Evolutionary conservation across 192 early-diverging fungal genomes (phyloP).

Genomic region (Backusella circina): DNA sequence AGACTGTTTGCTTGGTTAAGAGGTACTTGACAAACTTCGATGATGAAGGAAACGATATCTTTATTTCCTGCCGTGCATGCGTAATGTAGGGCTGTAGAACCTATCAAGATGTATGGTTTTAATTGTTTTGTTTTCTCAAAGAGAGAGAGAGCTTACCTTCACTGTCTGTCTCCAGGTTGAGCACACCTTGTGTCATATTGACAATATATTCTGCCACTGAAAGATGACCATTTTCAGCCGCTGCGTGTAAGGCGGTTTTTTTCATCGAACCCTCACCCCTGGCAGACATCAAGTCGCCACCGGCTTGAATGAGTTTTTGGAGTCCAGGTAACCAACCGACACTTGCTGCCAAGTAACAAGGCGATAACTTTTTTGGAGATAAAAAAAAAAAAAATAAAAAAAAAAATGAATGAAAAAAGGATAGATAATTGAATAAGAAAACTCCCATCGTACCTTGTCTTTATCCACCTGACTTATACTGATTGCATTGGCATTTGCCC

Average conservation of each 20-base stretch:
- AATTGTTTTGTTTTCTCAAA: neutral
- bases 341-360: conserved; percentile 31
- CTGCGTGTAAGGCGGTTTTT: conserved; percentile 12
- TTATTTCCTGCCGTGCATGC: conserved; percentile 25
- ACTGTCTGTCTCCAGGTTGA: neutral
- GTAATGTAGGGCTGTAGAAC: conserved; percentile 26
- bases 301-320: conserved; percentile 26
- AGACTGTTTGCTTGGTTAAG: conserved; percentile 12
- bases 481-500: conserved; percentile 33
- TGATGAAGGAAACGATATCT: conserved; percentile 14
- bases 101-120: neutral
- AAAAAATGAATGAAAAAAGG: neutral
- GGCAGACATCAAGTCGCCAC: conserved; percentile 20
- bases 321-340: conserved; percentile 31
- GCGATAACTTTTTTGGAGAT: conserved; percentile 1
- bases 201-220: conserved; percentile 4
- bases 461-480: conserved; percentile 22
- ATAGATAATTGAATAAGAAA: neutral
- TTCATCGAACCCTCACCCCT: conserved; percentile 15
- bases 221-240: conserved; percentile 11
- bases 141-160: neutral
- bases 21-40: conserved; percentile 14
- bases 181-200: neutral
- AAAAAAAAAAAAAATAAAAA: neutral
- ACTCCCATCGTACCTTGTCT: conserved; percentile 18